phyloP scores from a whole-genome alignment of 768 basidiomycete genomes.

The Scleroderma bovista region DNA sequence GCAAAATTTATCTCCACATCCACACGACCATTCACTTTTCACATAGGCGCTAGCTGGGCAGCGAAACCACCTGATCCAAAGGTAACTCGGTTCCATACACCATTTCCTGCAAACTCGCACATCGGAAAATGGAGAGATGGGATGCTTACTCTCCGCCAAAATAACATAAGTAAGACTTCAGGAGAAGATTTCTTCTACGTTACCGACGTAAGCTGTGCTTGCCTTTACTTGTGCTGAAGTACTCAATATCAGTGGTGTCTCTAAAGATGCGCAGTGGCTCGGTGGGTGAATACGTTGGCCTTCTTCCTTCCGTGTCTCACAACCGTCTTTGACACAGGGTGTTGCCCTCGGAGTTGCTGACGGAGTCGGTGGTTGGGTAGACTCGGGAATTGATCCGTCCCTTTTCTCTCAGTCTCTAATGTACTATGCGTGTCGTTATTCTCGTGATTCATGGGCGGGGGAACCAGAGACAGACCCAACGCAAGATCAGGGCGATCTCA shows the following conservation, averaged over 20 bases:
- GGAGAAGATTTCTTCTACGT: slow-evolving; percentile 66
- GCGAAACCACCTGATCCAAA: slow-evolving; percentile 54
- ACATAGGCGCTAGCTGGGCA: slow-evolving; percentile 74
- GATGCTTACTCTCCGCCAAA: slow-evolving; percentile 45
- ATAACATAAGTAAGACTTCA: slow-evolving; percentile 33
- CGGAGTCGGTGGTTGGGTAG: slow-evolving; percentile 90
- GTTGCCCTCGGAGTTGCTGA: slow-evolving; percentile 83
- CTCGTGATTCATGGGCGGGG: slow-evolving; percentile 70
- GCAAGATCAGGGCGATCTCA: slow-evolving; percentile 62
- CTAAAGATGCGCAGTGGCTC: slow-evolving; percentile 70
- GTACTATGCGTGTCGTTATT: slow-evolving; percentile 76
- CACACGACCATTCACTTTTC: slow-evolving; percentile 60
- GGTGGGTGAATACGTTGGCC: slow-evolving; percentile 43
- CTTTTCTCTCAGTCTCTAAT: slow-evolving; percentile 89
- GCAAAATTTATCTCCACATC: slow-evolving; percentile 18
- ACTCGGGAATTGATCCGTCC: slow-evolving; percentile 78
- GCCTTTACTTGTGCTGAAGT: background rate
- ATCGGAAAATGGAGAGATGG: slow-evolving; percentile 69
- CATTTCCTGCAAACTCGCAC: slow-evolving; percentile 52
- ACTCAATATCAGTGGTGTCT: slow-evolving; percentile 1
- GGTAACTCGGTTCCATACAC: slow-evolving; percentile 30
- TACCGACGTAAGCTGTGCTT: slow-evolving; percentile 49
- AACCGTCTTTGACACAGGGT: slow-evolving; percentile 43
- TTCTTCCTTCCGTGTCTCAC: slow-evolving; percentile 14
- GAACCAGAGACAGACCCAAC: slow-evolving; percentile 80